Evolutionary conservation across 2,329 filamentous ascomycete species (phyloP).

Genomic region (Westerdykella aurantiaca): DNA sequence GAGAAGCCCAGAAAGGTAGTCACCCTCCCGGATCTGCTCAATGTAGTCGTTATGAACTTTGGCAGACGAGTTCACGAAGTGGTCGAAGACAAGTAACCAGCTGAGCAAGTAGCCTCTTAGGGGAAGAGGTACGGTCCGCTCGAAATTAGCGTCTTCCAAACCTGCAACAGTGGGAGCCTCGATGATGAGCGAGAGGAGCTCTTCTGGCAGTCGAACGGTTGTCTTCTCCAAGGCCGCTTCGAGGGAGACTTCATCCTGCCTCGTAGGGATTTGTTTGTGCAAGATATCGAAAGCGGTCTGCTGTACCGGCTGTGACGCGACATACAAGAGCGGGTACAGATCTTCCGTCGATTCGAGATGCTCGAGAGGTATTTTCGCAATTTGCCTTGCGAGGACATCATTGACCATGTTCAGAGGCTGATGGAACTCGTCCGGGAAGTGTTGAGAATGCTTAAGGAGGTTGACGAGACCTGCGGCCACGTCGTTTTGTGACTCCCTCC

Average conservation of each 20-base stretch:
- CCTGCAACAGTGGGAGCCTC: constrained; percentile 68
- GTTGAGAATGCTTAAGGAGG: constrained; percentile 54
- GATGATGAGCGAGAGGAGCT: constrained; percentile 76
- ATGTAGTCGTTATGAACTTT: constrained; percentile 78
- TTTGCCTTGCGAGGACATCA: constrained; percentile 62
- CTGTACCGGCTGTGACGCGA: constrained; percentile 69
- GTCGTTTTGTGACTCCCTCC: constrained; percentile 54
- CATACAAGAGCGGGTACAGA: constrained; percentile 70
- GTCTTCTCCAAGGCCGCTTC: constrained; percentile 68
- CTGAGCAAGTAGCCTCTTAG: constrained; percentile 78
- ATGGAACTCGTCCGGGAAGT: constrained; percentile 49
- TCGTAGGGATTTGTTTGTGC: constrained; percentile 68
- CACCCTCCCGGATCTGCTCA: constrained; percentile 68
- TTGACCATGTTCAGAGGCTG: constrained; percentile 72
- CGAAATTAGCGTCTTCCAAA: constrained; percentile 60
- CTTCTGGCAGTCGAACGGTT: constrained; percentile 69
- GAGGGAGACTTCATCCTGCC: constrained; percentile 76
- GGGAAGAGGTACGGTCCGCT: constrained; percentile 58
- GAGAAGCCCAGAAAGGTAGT: constrained; percentile 63
- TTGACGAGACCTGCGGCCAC: constrained; percentile 56
- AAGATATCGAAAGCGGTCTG: constrained; percentile 74
- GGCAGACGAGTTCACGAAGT: constrained; percentile 71
- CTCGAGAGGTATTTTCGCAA: constrained; percentile 58
- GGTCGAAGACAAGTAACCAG: constrained; percentile 86
- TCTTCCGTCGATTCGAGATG: constrained; percentile 60